Evolutionary conservation across 352 stramenopile species (phyloP), one percentile per base, ranked within the genome.

Genomic region (Pythium graminicola): DNA sequence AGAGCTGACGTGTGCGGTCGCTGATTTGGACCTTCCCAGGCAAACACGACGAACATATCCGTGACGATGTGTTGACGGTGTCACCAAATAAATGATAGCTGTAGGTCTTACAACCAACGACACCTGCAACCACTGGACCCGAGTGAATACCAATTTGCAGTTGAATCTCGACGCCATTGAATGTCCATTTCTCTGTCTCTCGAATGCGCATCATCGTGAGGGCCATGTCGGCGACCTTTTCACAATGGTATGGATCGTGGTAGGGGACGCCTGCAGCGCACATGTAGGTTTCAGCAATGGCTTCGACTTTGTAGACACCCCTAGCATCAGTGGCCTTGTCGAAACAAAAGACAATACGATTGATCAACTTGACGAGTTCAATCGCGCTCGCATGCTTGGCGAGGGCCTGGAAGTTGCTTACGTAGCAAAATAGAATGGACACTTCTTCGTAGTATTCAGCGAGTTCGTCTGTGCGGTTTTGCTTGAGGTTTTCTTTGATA

Each of bases 241-340:
- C 73, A 46, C 72, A 80, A 46, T 89, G 73, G 39, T 79, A 85
- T 9, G 76, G 74, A 41, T 86, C 76, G n/a, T 68, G 64, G 23
- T 78, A 56, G 0, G 76, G 76, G 24, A 89, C 73, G 5, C 65
- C 85, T n/a, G 64, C 74, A 0, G 69, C 75, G 36, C 65, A 89
- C 79, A 95, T 88, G 62, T 94, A 95, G 1, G 82, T 88, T 50
- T 92, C 74, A 13, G 73, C 85, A 46, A 95, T 86, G 24, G 85
- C 89, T 54, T 95, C 82, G 38, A 94, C 76, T 62, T 95, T 95
- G 64, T 95, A 88, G 0, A 95, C 81, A 1, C 65, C 70, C 23
- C 83, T 66, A 11, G 68, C 55, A 36, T 93, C 78, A 1, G 79
- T 82, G 22, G 86, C 70, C 19, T 81, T 73, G 62, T 93, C 85